Percentiles rank a stretch among this genome's conserved stretches.
These are phyloP conservation scores for Neoboletus magnificus DNA, from an alignment of 768 basidiomycete species.

Conservation along the genomic window DNA sequence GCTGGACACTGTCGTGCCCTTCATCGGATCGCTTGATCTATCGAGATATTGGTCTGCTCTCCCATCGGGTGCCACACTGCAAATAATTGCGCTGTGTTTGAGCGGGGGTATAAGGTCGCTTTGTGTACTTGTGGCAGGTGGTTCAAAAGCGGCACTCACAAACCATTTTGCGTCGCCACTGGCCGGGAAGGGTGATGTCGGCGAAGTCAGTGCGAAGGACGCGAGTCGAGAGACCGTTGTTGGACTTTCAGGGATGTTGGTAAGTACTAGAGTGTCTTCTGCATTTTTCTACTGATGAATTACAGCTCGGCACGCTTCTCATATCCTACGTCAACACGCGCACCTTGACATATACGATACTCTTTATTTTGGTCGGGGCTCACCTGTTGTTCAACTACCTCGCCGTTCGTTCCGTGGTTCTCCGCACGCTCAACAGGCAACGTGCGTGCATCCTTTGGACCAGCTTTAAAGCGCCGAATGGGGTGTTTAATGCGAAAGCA, in stretches of 20 bases:
- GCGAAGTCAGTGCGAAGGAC: conserved; percentile 71
- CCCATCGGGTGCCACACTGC: conserved; percentile 33
- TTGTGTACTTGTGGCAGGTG: conserved; percentile 62
- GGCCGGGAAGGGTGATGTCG: conserved; percentile 55
- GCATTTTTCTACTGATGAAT: not conserved
- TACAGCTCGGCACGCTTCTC: conserved; percentile 56
- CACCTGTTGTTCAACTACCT: conserved; percentile 60
- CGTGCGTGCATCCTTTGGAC: conserved; percentile 54
- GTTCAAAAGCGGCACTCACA: conserved; percentile 67
- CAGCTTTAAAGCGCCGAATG: conserved; percentile 4
- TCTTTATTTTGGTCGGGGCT: conserved; percentile 48
- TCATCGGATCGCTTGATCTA: conserved; percentile 36
- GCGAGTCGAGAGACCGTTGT: conserved; percentile 70
- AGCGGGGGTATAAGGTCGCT: conserved; percentile 58
- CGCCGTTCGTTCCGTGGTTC: conserved; percentile 54
- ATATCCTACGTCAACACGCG: conserved; percentile 52
- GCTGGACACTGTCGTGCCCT: conserved; percentile 58
- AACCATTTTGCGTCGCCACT: conserved; percentile 60
- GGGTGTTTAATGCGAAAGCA: conserved; percentile 14
- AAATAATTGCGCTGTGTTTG: conserved; percentile 50
- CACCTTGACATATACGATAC: conserved; percentile 45
- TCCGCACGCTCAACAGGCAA: conserved; percentile 60
- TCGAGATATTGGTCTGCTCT: conserved; percentile 34
- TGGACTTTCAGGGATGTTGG: conserved; percentile 64
- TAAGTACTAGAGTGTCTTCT: conserved; percentile 28